Conservation (phyloP, 78 protist genomes). For the Planoprotostelium fungivorum region DNA sequence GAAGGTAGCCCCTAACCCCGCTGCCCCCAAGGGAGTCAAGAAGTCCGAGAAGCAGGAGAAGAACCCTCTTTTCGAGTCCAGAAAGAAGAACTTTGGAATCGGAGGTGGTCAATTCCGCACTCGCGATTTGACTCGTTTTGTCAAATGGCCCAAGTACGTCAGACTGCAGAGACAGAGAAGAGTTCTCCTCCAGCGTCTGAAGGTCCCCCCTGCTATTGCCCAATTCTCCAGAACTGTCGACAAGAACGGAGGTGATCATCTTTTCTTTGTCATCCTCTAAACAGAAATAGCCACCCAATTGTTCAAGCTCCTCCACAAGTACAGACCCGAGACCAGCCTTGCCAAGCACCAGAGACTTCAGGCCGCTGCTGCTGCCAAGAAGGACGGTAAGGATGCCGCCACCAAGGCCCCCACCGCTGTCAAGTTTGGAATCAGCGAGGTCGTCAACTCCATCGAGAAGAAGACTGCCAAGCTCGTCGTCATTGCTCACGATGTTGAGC, state of each 20-base stretch:
- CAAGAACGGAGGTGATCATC: slow-evolving; percentile 49
- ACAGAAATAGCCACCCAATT: slow-evolving; percentile 57
- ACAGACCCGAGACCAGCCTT: slow-evolving; percentile 89
- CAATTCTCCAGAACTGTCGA: slow-evolving; percentile 93
- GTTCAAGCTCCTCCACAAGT: slow-evolving; percentile 87
- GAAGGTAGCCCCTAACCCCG: slow-evolving; percentile 1
- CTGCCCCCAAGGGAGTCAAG: background rate
- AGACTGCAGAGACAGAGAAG: slow-evolving; percentile 93
- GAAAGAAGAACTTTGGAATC: slow-evolving; percentile 65
- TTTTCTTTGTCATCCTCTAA: background rate
- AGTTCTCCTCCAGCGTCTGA: slow-evolving; percentile 87
- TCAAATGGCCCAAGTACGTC: slow-evolving; percentile 95
- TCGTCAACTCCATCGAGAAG: slow-evolving; percentile 89
- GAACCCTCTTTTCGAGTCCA: background rate
- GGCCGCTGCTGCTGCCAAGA: slow-evolving; percentile 52
- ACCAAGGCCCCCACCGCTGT: slow-evolving; percentile 65
- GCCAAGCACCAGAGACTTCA: slow-evolving; percentile 81
- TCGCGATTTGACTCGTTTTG: slow-evolving; percentile 86
- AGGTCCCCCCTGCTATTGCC: slow-evolving; percentile 96
- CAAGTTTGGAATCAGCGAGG: slow-evolving; percentile 95
- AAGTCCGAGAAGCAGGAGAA: background rate
- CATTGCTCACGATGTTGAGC: slow-evolving; percentile 99
- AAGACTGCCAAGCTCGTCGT: slow-evolving; percentile 98
- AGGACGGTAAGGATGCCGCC: slow-evolving; percentile 36
- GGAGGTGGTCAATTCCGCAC: slow-evolving; percentile 73